Base-by-base conservation (phyloP, 1,139 yeast species). In the Citeromyces siamensis region DNA sequence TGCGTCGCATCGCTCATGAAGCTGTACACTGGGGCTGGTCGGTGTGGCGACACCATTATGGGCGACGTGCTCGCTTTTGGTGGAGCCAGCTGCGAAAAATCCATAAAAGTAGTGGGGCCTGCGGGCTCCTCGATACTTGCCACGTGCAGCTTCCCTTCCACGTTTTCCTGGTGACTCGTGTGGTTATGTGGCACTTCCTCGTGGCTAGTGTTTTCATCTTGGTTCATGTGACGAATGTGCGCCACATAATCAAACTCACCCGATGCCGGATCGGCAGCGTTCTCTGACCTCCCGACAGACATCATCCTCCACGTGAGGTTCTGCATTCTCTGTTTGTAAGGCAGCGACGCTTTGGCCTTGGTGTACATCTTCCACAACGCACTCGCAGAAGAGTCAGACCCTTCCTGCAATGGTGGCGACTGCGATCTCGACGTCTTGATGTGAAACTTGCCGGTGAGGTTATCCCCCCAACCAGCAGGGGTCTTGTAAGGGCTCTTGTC, bases 301-400 rank as follows among this genome's bases (percentile, higher is more conserved):
- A 84, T 79, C 74, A 85, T 69, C 43, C 95, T 59, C 95, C 95
- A 84, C 9, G 93, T 77, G 37, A 84, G 58, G 52, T 84, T 84
- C 51, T 81, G 85, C 76, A 84, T 78, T 35, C 95, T 62, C 32
- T 72, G 68, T 41, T 72, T 69, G 53, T 80, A 76, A 1, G 94
- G 94, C 35, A 84, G 60, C n/a, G 79, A 68, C n/a, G 81, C 75
- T 45, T 71, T 74, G 13, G 93, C 93, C 47, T 71, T 71, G 38
- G 80, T 66, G 55, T 84, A 84, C 76, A 84, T 71, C 50, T 74
- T 76, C 94, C 94, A 84, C 19, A 84, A 62, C 33, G 73, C 70
- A 39, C 73, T 73, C n/a, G 79, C 67, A 19, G 66, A 58, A 26
- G 60, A 53, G 34, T 63, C 67, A 20, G 56, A 23, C 14, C 13